phyloP scores from a whole-genome alignment of 345 rosid genomes.

The Leavenworthia alabamica region DNA sequence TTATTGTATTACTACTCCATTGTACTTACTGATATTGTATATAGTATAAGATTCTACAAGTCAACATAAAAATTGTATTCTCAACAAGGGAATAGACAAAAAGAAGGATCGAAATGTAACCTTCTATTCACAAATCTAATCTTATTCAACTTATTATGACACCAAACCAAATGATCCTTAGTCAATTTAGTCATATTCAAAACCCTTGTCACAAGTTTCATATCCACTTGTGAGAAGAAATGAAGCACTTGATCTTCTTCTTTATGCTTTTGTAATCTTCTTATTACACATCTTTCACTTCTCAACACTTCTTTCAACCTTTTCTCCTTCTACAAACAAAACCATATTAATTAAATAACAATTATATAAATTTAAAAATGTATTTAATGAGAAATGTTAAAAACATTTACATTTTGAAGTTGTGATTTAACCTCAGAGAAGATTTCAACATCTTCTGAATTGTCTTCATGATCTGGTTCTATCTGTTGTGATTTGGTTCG shows the following conservation, averaged over 20 bases:
- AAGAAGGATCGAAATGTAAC: constrained; percentile 74
- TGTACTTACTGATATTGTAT: too few relatives aligned
- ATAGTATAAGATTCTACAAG: too few relatives aligned
- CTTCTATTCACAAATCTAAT: constrained; percentile 57
- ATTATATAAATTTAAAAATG: constrained; percentile 1
- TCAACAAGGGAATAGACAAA: constrained; percentile 69
- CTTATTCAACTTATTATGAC: constrained; percentile 50
- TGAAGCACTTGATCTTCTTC: constrained; percentile 49
- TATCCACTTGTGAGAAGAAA: constrained; percentile 90
- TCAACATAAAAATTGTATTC: background rate
- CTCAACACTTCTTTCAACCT: constrained; percentile 58
- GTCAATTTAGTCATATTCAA: constrained; percentile 73
- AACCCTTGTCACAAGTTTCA: constrained; percentile 79
- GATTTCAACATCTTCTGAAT: constrained; percentile 45
- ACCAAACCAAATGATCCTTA: constrained; percentile 74
- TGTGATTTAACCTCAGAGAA: constrained; percentile 38
- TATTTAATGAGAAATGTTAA: background rate
- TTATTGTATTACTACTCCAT: too few relatives aligned
- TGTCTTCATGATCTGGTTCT: constrained; percentile 51
- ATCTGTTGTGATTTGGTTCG: constrained; percentile 48
- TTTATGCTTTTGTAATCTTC: constrained; percentile 48
- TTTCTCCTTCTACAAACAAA: constrained; percentile 60
- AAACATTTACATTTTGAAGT: constrained; percentile 62
- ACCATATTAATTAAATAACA: background rate
- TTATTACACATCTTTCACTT: constrained; percentile 50